Percentiles rank a stretch among this genome's conserved stretches.
These are phyloP conservation scores for Mariannaea sp. DNA, from an alignment of 2,329 filamentous ascomycete genomes.

Conservation along the genomic window DNA sequence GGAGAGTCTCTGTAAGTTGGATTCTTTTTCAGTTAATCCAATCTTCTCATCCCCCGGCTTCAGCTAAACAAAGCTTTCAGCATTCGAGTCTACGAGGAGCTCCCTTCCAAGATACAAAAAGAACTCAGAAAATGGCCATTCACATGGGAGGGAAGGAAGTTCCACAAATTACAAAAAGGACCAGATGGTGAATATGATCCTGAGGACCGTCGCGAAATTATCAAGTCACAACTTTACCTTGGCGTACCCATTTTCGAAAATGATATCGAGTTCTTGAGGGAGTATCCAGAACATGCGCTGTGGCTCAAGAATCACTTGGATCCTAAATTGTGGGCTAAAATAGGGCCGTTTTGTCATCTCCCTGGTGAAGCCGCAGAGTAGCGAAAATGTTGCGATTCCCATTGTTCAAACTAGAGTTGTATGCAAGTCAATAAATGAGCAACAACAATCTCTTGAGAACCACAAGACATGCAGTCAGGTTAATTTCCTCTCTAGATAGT, in stretches of 20 bases:
- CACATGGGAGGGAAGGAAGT: conserved; percentile 20
- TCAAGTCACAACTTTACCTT: conserved; percentile 9
- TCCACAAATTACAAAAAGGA: conserved; percentile 3
- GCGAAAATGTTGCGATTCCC: not conserved
- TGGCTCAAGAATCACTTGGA: conserved; percentile 17
- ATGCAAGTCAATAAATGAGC: too few species aligned
- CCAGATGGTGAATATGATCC: conserved; percentile 16
- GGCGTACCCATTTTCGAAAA: not conserved
- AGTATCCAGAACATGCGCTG: conserved; percentile 18
- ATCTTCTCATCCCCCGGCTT: not conserved
- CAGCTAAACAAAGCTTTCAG: conserved; percentile 10
- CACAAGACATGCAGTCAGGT: too few species aligned
- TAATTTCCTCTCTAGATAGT: too few species aligned
- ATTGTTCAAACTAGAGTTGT: too few species aligned
- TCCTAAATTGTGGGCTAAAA: not conserved
- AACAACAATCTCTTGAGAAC: too few species aligned
- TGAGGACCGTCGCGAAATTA: not conserved
- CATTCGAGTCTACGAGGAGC: conserved; percentile 1
- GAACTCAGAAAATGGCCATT: conserved; percentile 24
- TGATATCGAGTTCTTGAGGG: conserved; percentile 6
- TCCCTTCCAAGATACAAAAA: conserved; percentile 16
- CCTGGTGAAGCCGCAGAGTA: not conserved
- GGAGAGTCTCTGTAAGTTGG: conserved; percentile 22
- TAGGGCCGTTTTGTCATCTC: conserved; percentile 10
- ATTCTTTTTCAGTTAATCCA: not conserved